phyloP scores from a whole-genome alignment of 805 yeast genomes.

The Candida taoyuanica region DNA sequence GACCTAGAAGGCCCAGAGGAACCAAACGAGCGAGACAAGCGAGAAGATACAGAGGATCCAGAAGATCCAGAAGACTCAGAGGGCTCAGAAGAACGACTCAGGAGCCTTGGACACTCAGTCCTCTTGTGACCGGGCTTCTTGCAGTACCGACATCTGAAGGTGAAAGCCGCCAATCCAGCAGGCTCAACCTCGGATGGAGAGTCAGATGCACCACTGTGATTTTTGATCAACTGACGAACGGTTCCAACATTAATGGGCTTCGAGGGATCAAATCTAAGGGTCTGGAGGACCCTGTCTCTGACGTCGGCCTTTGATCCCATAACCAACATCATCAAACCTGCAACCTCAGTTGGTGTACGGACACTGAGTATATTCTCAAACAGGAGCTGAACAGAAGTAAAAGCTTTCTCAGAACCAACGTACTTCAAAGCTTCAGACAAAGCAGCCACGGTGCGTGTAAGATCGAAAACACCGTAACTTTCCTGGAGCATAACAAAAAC shows the following conservation, averaged over 20 bases:
- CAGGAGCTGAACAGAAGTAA: neutral
- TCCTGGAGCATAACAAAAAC: neutral
- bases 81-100: neutral
- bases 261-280: neutral
- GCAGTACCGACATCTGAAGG: neutral
- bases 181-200: neutral
- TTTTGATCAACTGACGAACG: slow-evolving; percentile 1
- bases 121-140: neutral
- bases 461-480: neutral
- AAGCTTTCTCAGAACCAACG: neutral
- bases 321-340: neutral
- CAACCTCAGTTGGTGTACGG: neutral
- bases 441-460: neutral
- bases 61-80: too few relatives aligned
- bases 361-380: neutral
- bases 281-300: neutral
- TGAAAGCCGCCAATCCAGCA: neutral
- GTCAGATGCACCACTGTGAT: neutral
- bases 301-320: neutral
- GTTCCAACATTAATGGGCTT: neutral
- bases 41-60: too few relatives aligned
- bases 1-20: too few relatives aligned
- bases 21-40: too few relatives aligned
- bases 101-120: neutral
- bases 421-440: neutral